Conservation (phyloP, 768 basidiomycete species). For the Rhodotorula babjevae region DNA sequence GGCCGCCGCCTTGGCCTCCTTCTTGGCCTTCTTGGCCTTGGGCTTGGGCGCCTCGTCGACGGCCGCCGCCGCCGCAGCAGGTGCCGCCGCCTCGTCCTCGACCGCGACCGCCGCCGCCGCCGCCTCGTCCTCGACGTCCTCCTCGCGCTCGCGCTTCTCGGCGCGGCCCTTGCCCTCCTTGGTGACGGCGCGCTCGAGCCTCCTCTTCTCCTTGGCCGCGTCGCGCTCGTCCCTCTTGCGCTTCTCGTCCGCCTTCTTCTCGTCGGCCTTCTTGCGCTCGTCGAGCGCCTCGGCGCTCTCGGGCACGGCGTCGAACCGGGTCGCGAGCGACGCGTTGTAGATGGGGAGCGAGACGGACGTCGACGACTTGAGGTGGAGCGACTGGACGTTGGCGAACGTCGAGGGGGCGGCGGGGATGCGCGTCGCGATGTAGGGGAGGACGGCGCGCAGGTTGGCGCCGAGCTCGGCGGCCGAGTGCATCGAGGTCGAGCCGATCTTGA, state of each 20-base stretch:
- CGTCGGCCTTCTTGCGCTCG: conserved; percentile 29
- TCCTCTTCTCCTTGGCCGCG: conserved; percentile 26
- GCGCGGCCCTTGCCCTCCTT: conserved; percentile 33
- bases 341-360: conserved; percentile 79
- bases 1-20: conserved; percentile 9
- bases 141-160: conserved; percentile 30
- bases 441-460: conserved; percentile 68
- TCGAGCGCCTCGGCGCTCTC: conserved; percentile 8
- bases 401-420: conserved; percentile 58
- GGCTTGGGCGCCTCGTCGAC: conserved; percentile 20
- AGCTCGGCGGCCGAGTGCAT: conserved; percentile 70
- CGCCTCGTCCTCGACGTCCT: conserved; percentile 15
- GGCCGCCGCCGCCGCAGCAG: not conserved
- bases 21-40: conserved; percentile 33
- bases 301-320: conserved; percentile 56
- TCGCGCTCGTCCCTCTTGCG: conserved; percentile 7
- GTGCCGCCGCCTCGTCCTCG: not conserved
- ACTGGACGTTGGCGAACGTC: conserved; percentile 87
- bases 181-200: conserved; percentile 33
- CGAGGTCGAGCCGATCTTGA: conserved; percentile 68
- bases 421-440: conserved; percentile 68
- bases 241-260: conserved; percentile 15
- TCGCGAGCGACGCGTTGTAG: conserved; percentile 57
- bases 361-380: conserved; percentile 82
- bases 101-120: conserved; percentile 3